Percentiles rank a stretch among this genome's conserved stretches.
phyloP scores from a whole-genome alignment of 441 rosid species.

The Aleurites moluccanus region DNA sequence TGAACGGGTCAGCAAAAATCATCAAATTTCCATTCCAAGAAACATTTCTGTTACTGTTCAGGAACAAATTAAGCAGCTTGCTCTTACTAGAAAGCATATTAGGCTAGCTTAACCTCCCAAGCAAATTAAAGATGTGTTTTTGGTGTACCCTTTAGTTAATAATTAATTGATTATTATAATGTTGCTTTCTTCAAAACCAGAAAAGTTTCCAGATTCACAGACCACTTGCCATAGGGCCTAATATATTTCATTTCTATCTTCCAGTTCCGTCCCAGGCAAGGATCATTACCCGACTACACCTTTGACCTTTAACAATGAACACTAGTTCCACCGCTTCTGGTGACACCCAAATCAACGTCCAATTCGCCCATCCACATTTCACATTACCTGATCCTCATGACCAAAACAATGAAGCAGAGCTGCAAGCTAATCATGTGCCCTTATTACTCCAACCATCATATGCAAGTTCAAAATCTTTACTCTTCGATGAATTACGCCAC shows the following conservation, averaged over 20 bases:
- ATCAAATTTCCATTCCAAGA: too few relatives aligned
- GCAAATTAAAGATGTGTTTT: background rate
- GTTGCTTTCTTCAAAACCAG: conserved; percentile 5
- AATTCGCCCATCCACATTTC: background rate
- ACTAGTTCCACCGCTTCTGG: conserved; percentile 6
- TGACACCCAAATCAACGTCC: conserved; percentile 2
- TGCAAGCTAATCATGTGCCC: conserved; percentile 18
- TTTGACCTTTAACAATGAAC: conserved; percentile 11
- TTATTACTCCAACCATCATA: conserved; percentile 46
- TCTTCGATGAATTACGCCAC: conserved; percentile 43
- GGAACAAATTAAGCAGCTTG: background rate
- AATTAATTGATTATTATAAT: background rate
- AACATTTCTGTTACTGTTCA: too few relatives aligned
- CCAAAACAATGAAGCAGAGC: background rate
- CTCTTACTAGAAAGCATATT: background rate
- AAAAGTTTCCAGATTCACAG: conserved; percentile 15
- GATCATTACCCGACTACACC: background rate
- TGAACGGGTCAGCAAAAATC: too few relatives aligned
- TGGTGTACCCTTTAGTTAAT: too few relatives aligned
- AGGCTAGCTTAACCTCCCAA: background rate
- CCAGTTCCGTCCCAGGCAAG: background rate
- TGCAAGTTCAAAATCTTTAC: conserved; percentile 37
- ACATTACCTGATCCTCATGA: background rate
- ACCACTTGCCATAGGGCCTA: conserved; percentile 3
- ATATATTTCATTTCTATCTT: background rate